Evolutionary conservation across 805 yeast genomes (phyloP), one percentile per base, ranked within the genome.

Genomic region (Metschnikowia hibisci): DNA sequence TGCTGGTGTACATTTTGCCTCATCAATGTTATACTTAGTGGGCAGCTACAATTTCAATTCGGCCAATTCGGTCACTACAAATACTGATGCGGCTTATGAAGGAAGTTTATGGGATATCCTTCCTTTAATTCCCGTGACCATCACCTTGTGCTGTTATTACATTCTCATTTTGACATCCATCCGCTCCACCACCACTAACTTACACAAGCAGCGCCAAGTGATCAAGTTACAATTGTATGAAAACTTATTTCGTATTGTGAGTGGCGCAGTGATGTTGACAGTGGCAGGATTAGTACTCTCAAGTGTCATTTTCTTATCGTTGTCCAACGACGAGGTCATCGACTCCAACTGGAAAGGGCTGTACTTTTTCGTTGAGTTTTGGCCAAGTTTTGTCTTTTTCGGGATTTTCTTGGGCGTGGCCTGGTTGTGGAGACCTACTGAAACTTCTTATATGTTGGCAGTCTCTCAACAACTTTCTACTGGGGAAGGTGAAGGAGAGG

Each of bases 361-460:
- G 57, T 90, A 87, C 71, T 88, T 93, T 56, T 66, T 88, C 42
- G 76, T 84, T 34, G 96, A 91, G 55, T 95, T 95, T 69, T 90
- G 98, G 96, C 96, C 96, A 31, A 82, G 95, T 38, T 76, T 88
- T 38, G 83, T 89, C 11, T 93, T 88, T 67, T 87, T 86, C 58
- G 66, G 82, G 37, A 90, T 90, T 30, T 90, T 93, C 62, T 77
- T 84, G 55, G 78, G 89, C 8, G 74, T 93, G 50, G 87, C 96
- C 4, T 80, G 89, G 70, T 78, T 93, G 50, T 93, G 99, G 99
- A 83, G 99, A 64, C 99, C 99, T 42, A 91, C 97, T 0, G 93
- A 85, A 54, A 88, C 96, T 32, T 89, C 96, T 45, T 86, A 90
- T 57, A 83, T 95, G 79, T 78, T 93, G 58, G 98, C 97, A 10